phyloP scores from a whole-genome alignment of 441 rosid species.

The Erodium moschatum region DNA sequence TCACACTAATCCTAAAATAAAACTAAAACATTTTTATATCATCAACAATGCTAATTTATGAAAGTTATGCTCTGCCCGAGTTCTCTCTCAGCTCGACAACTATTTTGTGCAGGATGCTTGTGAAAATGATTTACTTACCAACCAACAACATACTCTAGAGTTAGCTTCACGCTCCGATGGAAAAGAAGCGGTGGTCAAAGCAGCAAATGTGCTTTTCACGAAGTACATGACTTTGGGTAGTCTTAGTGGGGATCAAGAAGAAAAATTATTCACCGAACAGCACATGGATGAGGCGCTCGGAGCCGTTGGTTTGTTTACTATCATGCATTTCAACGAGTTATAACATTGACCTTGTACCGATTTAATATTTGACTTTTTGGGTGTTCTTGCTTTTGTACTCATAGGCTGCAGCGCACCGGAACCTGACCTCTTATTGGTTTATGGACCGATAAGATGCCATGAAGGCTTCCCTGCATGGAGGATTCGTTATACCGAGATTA shows the following conservation, averaged over 20 bases:
- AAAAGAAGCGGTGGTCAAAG: slow-evolving; percentile 74
- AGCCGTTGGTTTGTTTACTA: slow-evolving; percentile 49
- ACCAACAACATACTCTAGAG: slow-evolving; percentile 37
- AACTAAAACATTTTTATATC: too few species aligned
- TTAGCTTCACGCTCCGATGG: slow-evolving; percentile 64
- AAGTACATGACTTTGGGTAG: slow-evolving; percentile 34
- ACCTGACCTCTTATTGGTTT: slow-evolving; percentile 71
- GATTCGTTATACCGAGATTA: slow-evolving; percentile 74
- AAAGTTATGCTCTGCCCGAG: neutral
- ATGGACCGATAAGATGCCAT: slow-evolving; percentile 81
- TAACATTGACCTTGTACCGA: neutral
- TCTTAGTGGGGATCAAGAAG: slow-evolving; percentile 30
- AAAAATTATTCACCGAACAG: slow-evolving; percentile 52
- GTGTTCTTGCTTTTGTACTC: slow-evolving; percentile 15
- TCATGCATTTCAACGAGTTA: neutral
- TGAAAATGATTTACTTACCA: slow-evolving; percentile 25
- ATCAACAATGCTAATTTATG: too few species aligned
- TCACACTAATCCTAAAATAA: too few species aligned
- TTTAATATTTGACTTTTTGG: neutral
- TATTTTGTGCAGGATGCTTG: slow-evolving; percentile 33
- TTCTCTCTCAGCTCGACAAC: slow-evolving; percentile 10
- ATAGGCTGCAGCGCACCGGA: slow-evolving; percentile 61
- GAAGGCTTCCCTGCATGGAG: slow-evolving; percentile 90
- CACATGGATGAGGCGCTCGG: slow-evolving; percentile 51
- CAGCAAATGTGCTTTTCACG: slow-evolving; percentile 60